Conservation (phyloP, 495 filamentous ascomycete species). For the Lasiosphaeria hispida region DNA sequence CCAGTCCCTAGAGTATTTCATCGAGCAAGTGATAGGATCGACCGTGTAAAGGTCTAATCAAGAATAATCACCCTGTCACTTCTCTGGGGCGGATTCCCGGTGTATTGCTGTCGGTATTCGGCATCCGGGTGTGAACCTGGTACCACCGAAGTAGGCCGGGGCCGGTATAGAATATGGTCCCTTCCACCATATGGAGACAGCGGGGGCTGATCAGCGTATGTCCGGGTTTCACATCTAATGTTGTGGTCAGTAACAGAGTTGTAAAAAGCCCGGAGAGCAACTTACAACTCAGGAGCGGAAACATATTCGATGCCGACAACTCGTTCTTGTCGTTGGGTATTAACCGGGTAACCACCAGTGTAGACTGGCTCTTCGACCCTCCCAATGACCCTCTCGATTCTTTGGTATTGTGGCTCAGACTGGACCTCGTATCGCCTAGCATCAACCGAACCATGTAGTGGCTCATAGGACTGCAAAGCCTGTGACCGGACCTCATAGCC, state of each 20-base stretch:
- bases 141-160: neutral
- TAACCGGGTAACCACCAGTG: neutral
- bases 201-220: neutral
- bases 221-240: neutral
- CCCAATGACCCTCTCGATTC: slow-evolving; percentile 5
- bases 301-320: slow-evolving; percentile 16
- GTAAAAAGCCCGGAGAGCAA: neutral
- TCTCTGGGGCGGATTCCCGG: neutral
- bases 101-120: neutral
- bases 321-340: slow-evolving; percentile 23
- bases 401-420: neutral
- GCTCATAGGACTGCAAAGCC: slow-evolving; percentile 3
- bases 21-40: neutral
- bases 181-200: slow-evolving; percentile 1
- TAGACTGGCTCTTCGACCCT: slow-evolving; percentile 12
- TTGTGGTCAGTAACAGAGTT: neutral
- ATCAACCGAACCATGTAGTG: slow-evolving; percentile 5
- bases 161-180: neutral
- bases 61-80: neutral
- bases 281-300: neutral
- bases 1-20: too few species aligned
- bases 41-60: neutral
- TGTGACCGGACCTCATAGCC: neutral
- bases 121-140: neutral
- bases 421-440: neutral